phyloP scores from a whole-genome alignment of 768 basidiomycete species.

The Termitomyces sp. region DNA sequence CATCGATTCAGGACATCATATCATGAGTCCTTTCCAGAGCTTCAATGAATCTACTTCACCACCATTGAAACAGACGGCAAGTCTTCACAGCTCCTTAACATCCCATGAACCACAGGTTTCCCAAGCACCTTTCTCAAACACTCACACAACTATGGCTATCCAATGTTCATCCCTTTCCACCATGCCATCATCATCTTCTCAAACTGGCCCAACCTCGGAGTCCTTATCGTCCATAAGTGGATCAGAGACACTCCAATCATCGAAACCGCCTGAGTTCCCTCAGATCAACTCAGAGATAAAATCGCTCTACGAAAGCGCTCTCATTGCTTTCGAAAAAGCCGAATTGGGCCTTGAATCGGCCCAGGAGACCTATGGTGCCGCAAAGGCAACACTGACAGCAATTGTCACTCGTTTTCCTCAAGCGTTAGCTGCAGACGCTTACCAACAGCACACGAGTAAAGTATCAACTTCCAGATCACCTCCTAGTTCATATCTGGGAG shows the following conservation, averaged over 20 bases:
- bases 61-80: not conserved
- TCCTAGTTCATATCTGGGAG: not conserved
- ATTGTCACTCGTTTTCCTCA: not conserved
- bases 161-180: not conserved
- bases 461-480: not conserved
- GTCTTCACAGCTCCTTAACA: not conserved
- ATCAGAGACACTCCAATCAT: not conserved
- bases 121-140: not conserved
- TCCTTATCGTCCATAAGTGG: not conserved
- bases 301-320: constrained; percentile 4
- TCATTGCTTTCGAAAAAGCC: constrained; percentile 4
- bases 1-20: not conserved
- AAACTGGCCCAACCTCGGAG: not conserved
- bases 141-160: not conserved
- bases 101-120: not conserved
- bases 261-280: not conserved
- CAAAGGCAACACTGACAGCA: constrained; percentile 4
- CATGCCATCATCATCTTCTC: not conserved
- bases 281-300: not conserved
- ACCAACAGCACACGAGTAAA: not conserved
- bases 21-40: not conserved
- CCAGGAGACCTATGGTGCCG: constrained; percentile 6
- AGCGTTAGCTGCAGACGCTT: not conserved
- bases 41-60: not conserved
- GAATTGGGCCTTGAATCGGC: not conserved